These are phyloP conservation scores for Colletotrichum filicis DNA, from an alignment of 2,329 filamentous ascomycete species.

Conservation along the genomic window DNA sequence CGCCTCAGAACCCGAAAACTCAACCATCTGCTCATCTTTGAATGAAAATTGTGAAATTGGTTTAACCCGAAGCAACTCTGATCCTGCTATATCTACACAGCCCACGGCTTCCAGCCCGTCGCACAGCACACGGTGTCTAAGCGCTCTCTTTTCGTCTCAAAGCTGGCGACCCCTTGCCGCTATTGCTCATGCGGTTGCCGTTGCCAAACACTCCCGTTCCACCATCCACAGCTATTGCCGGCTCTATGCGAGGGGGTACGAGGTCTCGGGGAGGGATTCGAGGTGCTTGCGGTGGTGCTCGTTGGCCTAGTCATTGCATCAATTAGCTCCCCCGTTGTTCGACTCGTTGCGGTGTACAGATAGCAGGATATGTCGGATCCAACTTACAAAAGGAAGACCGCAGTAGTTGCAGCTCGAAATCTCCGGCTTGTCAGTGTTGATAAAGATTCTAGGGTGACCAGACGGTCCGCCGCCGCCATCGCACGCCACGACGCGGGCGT, in stretches of 20 bases:
- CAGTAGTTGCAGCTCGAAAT: slow-evolving; percentile 93
- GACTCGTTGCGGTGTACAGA: background rate
- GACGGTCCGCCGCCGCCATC: slow-evolving; percentile 92
- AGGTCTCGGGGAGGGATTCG: slow-evolving; percentile 81
- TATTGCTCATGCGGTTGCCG: background rate
- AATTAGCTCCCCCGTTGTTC: slow-evolving; percentile 1
- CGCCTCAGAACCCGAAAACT: background rate
- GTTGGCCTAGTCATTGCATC: slow-evolving; percentile 72
- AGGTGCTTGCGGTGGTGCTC: slow-evolving; percentile 89
- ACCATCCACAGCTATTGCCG: too few species aligned
- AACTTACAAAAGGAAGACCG: slow-evolving; percentile 89
- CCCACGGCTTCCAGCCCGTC: slow-evolving; percentile 9
- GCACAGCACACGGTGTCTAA: background rate
- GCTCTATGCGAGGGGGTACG: slow-evolving; percentile 77
- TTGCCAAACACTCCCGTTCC: background rate
- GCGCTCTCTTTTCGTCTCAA: background rate
- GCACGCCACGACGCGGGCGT: slow-evolving; percentile 84
- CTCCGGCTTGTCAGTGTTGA: slow-evolving; percentile 98
- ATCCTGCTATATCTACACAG: slow-evolving; percentile 36
- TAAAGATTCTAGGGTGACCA: slow-evolving; percentile 93
- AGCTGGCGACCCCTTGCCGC: background rate
- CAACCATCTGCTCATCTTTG: background rate
- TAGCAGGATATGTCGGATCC: background rate
- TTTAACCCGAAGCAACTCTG: slow-evolving; percentile 24
- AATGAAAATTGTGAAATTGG: slow-evolving; percentile 1